These are phyloP conservation scores for Cudoniella acicularis DNA, from an alignment of 495 filamentous ascomycete species.

Conservation along the genomic window DNA sequence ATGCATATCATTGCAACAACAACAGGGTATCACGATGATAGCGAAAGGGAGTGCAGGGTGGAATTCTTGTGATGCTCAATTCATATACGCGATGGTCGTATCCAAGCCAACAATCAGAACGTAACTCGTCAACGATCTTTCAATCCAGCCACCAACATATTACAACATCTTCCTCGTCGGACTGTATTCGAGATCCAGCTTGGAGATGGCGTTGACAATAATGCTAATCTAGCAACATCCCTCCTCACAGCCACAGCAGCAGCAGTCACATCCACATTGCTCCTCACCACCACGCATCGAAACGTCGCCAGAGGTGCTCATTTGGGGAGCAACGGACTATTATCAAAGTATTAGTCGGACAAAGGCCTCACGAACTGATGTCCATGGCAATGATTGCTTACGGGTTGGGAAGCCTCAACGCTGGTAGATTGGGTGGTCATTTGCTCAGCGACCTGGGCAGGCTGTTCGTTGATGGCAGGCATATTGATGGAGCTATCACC, in stretches of 20 bases:
- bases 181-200: neutral
- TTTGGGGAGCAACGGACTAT: constrained; percentile 10
- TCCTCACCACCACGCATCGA: constrained; percentile 21
- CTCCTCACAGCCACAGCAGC: constrained; percentile 19
- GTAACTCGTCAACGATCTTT: neutral
- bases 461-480: constrained; percentile 17
- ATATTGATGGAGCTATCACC: neutral
- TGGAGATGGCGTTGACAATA: neutral
- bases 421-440: constrained; percentile 10
- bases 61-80: neutral
- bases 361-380: neutral
- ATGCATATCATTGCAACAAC: too few species aligned
- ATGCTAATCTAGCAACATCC: constrained; percentile 20
- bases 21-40: neutral
- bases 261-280: constrained; percentile 18
- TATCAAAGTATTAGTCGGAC: neutral
- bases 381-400: constrained; percentile 1
- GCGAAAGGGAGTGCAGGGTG: neutral
- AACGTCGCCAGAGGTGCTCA: constrained; percentile 18
- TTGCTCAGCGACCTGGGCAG: constrained; percentile 16
- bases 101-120: too few species aligned
- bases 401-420: constrained; percentile 18
- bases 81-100: neutral
- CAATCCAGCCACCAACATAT: neutral
- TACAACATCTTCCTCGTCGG: neutral